Percentiles rank a stretch among this genome's conserved stretches.
Evolutionary conservation across 495 filamentous ascomycete species (phyloP).

Genomic region (Clavariopsis aquatica): DNA sequence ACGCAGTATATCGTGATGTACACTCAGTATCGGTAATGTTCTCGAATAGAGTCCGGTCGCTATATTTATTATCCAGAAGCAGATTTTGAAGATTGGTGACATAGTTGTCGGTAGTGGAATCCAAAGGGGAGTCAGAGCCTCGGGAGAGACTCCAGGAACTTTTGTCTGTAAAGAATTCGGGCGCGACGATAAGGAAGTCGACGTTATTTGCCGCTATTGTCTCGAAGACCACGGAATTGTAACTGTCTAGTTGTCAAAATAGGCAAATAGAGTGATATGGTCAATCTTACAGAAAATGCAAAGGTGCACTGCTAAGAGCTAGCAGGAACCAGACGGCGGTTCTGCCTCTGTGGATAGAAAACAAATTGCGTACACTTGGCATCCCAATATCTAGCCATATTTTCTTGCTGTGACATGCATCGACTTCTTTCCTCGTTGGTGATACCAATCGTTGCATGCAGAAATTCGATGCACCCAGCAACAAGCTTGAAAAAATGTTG

Average conservation of each 20-base stretch:
- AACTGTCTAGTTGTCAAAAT: conserved; percentile 35
- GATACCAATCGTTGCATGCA: conserved; percentile 28
- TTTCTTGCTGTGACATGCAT: conserved; percentile 13
- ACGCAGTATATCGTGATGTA: background rate
- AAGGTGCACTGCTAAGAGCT: conserved; percentile 19
- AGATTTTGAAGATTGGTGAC: background rate
- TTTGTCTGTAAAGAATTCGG: conserved; percentile 38
- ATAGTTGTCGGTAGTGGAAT: background rate
- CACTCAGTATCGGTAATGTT: conserved; percentile 20
- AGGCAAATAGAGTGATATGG: background rate
- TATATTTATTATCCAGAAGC: conserved; percentile 18
- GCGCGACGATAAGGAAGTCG: conserved; percentile 41
- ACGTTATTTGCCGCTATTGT: conserved; percentile 47
- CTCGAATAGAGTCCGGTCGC: conserved; percentile 6
- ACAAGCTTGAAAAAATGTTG: conserved; percentile 23
- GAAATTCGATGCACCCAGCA: conserved; percentile 26
- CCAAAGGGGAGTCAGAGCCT: background rate
- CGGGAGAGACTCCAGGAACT: background rate
- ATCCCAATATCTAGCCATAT: conserved; percentile 33
- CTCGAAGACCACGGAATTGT: conserved; percentile 50
- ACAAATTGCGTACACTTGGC: conserved; percentile 28
- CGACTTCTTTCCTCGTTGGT: conserved; percentile 20
- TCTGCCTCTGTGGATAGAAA: conserved; percentile 3
- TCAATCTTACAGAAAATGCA: conserved; percentile 30
- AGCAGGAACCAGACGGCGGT: conserved; percentile 18